Base-by-base conservation (phyloP, 139 green algal species). In the Coccomyxa sp. region DNA sequence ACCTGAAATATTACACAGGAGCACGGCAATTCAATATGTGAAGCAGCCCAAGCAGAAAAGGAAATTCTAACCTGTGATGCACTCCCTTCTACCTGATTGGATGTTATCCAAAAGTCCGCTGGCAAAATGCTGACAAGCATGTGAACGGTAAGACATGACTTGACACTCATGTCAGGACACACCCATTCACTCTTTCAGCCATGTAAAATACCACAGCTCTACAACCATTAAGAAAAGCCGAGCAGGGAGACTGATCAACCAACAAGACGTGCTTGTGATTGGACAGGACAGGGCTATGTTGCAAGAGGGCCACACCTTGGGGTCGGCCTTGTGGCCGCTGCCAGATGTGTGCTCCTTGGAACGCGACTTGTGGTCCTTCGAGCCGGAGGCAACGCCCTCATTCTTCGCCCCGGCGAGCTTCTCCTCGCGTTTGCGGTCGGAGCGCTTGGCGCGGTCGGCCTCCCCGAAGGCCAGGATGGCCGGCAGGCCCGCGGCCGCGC, bases 71-170 rank as follows among this genome's bases (percentile, higher is more conserved):
- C 66, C 74, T 59, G 32, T 68, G 81, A 76, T 71, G 63, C 58
- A 79, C 28, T 76, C 67, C 23, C 59, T 27, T 77, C 60, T 0
- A 58, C 15, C 38, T 51, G 38, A 23, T 79, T 66, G 1, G 31
- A 76, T 80, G 82, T 85, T 84, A 51, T 68, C 75, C 68, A 74
- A 81, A n/a, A n/a, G n/a, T 79, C 18, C 30, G 38, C 21, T 25
- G 58, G 38, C 32, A 32, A 27, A 13, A n/a, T 59, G 31, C 4
- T 71, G 63, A 28, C 18, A 9, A 71, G 18, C 63, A 71, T 21
- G 1, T 71, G 63, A 71, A 71, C 1, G 63, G 63, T 71, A 25
- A 25, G 18, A 28, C 4, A 51, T 11, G 38, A 3, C 3, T 51
- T 51, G 38, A 51, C 38, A 51, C 38, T 51, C 38, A 51, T 51